Evolutionary conservation across 805 yeast species (phyloP).

Genomic region (Scheffersomyces coipomensis): DNA sequence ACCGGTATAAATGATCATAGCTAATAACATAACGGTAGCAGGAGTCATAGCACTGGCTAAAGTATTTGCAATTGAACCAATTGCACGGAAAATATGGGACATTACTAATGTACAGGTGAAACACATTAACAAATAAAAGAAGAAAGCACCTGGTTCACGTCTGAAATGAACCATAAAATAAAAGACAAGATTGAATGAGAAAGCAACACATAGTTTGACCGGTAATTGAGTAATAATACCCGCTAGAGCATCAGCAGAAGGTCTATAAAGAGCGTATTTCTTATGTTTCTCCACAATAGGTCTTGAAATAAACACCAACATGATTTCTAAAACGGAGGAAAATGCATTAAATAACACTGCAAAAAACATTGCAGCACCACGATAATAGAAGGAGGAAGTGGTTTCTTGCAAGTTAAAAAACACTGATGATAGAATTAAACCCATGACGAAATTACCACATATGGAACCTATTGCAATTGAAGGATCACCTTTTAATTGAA

Average conservation of each 20-base stretch:
- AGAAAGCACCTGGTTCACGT: conserved; percentile 32
- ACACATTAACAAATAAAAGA: conserved; percentile 31
- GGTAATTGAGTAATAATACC: conserved; percentile 61
- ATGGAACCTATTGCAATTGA: conserved; percentile 51
- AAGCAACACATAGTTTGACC: conserved; percentile 40
- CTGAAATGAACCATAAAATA: conserved; percentile 50
- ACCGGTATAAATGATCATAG: conserved; percentile 55
- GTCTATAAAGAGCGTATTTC: conserved; percentile 66
- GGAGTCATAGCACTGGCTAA: conserved; percentile 41
- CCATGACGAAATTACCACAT: conserved; percentile 51
- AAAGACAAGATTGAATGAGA: conserved; percentile 23
- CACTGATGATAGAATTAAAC: conserved; percentile 58
- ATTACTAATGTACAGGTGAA: conserved; percentile 29
- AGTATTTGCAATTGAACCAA: conserved; percentile 40
- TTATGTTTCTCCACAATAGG: conserved; percentile 69
- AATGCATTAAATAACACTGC: conserved; percentile 59
- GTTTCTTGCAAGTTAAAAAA: conserved; percentile 48
- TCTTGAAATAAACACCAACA: conserved; percentile 55
- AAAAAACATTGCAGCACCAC: conserved; percentile 62
- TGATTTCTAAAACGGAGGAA: conserved; percentile 55
- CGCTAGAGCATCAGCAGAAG: conserved; percentile 69
- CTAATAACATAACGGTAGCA: conserved; percentile 43
- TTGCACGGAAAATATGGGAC: conserved; percentile 38
- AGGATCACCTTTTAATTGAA: conserved; percentile 53
- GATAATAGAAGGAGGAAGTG: conserved; percentile 55